Evolutionary conservation across 2,329 filamentous ascomycete genomes (phyloP).

Genomic region (Sporothrix schenckii): DNA sequence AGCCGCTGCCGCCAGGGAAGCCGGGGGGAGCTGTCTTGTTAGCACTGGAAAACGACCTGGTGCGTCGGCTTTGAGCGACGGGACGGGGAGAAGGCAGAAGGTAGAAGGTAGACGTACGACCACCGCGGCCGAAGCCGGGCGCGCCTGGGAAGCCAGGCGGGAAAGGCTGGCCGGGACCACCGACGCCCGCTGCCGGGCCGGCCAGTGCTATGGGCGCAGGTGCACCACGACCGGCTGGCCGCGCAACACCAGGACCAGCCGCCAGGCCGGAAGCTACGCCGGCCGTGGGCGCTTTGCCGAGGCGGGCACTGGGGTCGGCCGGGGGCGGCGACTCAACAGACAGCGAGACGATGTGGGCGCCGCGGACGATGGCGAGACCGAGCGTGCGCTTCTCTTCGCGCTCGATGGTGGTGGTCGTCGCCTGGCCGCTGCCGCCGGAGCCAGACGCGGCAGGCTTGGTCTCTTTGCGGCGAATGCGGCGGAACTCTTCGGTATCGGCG

Average conservation of each 20-base stretch:
- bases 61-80: not conserved
- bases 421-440: slow-evolving; percentile 40
- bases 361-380: slow-evolving; percentile 90
- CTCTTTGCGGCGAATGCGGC: slow-evolving; percentile 83
- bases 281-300: slow-evolving; percentile 74
- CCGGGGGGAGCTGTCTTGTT: slow-evolving; percentile 49
- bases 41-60: slow-evolving; percentile 38
- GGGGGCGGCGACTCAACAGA: slow-evolving; percentile 96
- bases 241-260: slow-evolving; percentile 84
- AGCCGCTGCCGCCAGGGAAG: slow-evolving; percentile 40
- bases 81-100: not conserved
- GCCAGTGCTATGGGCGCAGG: slow-evolving; percentile 74
- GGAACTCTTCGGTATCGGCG: slow-evolving; percentile 97
- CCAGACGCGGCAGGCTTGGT: slow-evolving; percentile 67
- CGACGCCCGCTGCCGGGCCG: slow-evolving; percentile 84
- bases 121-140: slow-evolving; percentile 56
- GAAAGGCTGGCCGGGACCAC: slow-evolving; percentile 64
- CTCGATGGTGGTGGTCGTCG: slow-evolving; percentile 72
- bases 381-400: slow-evolving; percentile 97
- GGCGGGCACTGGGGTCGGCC: slow-evolving; percentile 84
- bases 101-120: slow-evolving; percentile 51
- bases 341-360: slow-evolving; percentile 90
- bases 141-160: slow-evolving; percentile 59
- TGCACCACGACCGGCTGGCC: slow-evolving; percentile 83
- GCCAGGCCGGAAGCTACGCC: slow-evolving; percentile 71